Percentiles rank a stretch among this genome's conserved stretches.
Evolutionary conservation across 2,329 filamentous ascomycete genomes (phyloP).

Genomic region (Tolypocladium cylindrosporum): DNA sequence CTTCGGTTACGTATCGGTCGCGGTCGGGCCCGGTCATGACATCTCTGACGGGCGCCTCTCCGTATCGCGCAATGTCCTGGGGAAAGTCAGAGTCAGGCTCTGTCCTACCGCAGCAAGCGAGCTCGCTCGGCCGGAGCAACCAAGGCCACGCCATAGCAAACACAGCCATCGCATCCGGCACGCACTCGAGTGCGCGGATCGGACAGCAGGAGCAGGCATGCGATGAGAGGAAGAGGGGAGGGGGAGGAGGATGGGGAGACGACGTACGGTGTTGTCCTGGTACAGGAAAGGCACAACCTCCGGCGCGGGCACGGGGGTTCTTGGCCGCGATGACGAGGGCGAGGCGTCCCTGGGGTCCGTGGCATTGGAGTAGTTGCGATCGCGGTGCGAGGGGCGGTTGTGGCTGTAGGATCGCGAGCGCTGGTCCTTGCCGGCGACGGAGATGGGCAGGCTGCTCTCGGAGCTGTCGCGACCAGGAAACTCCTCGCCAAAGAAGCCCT

Average conservation of each 20-base stretch:
- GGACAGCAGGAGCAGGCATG: not conserved
- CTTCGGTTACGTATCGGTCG: constrained; percentile 52
- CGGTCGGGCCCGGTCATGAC: constrained; percentile 60
- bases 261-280: constrained; percentile 64
- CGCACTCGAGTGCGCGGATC: not conserved
- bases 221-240: constrained; percentile 1
- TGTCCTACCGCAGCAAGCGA: not conserved
- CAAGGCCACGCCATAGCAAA: not conserved
- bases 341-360: constrained; percentile 66
- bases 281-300: constrained; percentile 98
- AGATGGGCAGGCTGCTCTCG: constrained; percentile 53
- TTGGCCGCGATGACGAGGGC: constrained; percentile 64
- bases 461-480: constrained; percentile 66
- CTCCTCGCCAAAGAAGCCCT: constrained; percentile 89
- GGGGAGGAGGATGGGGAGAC: constrained; percentile 9
- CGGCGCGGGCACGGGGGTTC: constrained; percentile 78
- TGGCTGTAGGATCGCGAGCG: constrained; percentile 55
- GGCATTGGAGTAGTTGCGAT: constrained; percentile 72
- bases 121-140: not conserved
- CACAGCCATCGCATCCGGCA: not conserved
- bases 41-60: constrained; percentile 66
- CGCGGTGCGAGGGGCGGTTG: constrained; percentile 47
- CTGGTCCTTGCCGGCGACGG: constrained; percentile 42
- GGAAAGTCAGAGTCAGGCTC: not conserved
- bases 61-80: constrained; percentile 66